phyloP scores from a whole-genome alignment of 306 rosid genomes.

The Malus orientalis region DNA sequence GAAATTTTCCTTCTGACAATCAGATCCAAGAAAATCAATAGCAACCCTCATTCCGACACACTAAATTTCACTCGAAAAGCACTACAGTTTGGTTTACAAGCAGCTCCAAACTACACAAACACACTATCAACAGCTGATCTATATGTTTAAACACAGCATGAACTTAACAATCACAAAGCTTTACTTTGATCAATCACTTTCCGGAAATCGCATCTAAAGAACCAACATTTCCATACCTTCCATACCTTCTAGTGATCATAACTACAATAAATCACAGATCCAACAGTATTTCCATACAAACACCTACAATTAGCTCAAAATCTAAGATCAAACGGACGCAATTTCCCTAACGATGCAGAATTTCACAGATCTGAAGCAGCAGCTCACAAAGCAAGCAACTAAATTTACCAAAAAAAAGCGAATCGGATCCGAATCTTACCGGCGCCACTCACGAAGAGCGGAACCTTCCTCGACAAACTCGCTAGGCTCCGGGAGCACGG shows the following conservation, averaged over 20 bases:
- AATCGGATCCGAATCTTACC: conserved; percentile 54
- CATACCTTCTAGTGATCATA: background rate
- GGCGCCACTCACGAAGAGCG: conserved; percentile 96
- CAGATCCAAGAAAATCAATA: background rate
- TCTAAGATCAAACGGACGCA: background rate
- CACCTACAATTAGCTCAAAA: background rate
- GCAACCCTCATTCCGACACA: background rate
- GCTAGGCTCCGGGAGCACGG: conserved; percentile 73
- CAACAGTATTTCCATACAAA: background rate
- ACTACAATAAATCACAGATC: conserved; percentile 13
- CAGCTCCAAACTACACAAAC: background rate
- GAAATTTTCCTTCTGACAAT: background rate
- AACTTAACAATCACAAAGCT: background rate
- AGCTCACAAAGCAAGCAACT: conserved; percentile 4
- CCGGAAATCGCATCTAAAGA: background rate
- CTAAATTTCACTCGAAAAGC: background rate
- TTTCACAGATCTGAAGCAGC: background rate
- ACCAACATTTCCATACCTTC: background rate
- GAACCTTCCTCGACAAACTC: conserved; percentile 91
- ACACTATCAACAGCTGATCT: background rate
- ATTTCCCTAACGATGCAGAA: background rate
- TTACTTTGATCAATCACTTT: background rate
- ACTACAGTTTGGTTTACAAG: background rate
- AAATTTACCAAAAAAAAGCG: background rate
- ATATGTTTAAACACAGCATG: background rate